Percentiles rank a stretch among this genome's conserved stretches.
phyloP scores from a whole-genome alignment of 2,329 filamentous ascomycete genomes.

The Arthrocladium fulminans region DNA sequence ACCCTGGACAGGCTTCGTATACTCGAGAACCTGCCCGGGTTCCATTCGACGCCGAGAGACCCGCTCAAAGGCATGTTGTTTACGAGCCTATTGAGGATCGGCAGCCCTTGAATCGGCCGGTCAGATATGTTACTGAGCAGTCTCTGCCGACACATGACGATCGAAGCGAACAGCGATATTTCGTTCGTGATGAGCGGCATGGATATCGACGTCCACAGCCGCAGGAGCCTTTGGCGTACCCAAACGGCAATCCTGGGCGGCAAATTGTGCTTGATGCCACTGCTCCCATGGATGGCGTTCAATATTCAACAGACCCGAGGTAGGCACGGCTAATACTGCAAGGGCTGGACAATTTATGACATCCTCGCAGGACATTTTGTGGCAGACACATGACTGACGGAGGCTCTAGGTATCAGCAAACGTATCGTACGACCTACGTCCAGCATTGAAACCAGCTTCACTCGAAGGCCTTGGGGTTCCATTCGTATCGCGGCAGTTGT shows the following conservation, averaged over 20 bases:
- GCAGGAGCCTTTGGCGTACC: background rate
- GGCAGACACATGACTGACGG: no score
- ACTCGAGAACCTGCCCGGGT: background rate
- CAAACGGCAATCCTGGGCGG: background rate
- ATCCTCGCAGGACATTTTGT: background rate
- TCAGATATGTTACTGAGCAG: background rate
- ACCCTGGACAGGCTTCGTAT: background rate
- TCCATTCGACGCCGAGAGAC: background rate
- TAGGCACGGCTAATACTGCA: background rate
- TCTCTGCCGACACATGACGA: background rate
- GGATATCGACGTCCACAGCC: background rate
- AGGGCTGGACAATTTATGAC: background rate
- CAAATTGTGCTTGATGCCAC: background rate
- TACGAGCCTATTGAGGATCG: background rate
- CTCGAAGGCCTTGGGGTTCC: background rate
- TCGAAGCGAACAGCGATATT: background rate
- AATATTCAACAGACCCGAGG: background rate
- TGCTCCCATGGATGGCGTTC: slow-evolving; percentile 1
- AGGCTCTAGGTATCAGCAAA: background rate
- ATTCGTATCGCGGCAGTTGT: background rate
- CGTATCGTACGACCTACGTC: slow-evolving; percentile 4
- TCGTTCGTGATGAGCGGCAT: background rate
- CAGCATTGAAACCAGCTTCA: slow-evolving; percentile 4
- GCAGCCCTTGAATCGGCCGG: background rate
- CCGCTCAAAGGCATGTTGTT: background rate